Evolutionary conservation across 352 stramenopile species (phyloP).

Genomic region (Phytophthora vignae): DNA sequence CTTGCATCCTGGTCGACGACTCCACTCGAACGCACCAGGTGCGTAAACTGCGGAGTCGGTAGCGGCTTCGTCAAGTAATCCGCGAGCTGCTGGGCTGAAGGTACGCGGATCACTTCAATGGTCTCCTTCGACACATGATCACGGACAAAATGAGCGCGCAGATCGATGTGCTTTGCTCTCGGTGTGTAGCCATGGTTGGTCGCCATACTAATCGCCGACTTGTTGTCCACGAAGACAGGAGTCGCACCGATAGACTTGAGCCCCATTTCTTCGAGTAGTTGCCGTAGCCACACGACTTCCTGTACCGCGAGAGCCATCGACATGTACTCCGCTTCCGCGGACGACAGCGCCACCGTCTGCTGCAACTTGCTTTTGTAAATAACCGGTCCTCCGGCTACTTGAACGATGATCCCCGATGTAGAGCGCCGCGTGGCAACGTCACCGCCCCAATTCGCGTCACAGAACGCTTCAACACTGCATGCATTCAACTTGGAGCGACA

Average conservation of each 20-base stretch:
- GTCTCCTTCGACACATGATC: not conserved
- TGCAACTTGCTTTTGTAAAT: too few relatives aligned
- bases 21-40: not conserved
- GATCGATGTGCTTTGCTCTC: not conserved
- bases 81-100: not conserved
- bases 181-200: not conserved
- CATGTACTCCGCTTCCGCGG: not conserved
- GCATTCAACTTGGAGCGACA: too few relatives aligned
- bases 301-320: not conserved
- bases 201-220: not conserved
- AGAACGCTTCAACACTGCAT: slow-evolving; percentile 4
- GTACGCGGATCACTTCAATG: not conserved
- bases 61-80: not conserved
- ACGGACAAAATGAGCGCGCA: not conserved
- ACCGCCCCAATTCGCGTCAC: too few relatives aligned
- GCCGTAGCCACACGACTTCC: not conserved
- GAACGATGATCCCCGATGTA: too few relatives aligned
- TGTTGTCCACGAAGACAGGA: slow-evolving; percentile 11
- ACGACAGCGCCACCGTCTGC: not conserved
- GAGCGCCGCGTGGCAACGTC: not conserved
- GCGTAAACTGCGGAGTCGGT: slow-evolving; percentile 1
- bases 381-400: too few relatives aligned
- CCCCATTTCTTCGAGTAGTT: not conserved
- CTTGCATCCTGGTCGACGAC: not conserved
- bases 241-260: not conserved